Percentiles rank a stretch among this genome's conserved stretches.
These are phyloP conservation scores for Tulasnella sp. DNA, from an alignment of 768 basidiomycete genomes.

Conservation along the genomic window DNA sequence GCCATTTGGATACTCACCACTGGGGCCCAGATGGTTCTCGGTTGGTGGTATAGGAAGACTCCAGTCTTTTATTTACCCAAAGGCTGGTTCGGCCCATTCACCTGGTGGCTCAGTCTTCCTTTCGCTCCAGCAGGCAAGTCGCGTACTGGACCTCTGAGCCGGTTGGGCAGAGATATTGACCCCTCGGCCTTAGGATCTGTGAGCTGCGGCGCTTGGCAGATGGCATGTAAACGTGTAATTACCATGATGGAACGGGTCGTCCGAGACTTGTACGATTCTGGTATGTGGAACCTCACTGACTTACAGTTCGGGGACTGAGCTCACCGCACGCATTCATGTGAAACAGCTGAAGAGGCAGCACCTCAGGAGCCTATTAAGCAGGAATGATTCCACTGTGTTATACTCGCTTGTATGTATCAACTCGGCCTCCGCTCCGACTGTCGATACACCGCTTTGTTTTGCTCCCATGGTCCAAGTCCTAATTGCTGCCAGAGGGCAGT, in stretches of 20 bases:
- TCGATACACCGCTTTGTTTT: neutral
- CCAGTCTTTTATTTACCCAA: conserved; percentile 91
- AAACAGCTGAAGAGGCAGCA: neutral
- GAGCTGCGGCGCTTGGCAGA: conserved; percentile 91
- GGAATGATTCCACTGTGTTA: neutral
- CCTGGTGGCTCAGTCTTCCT: conserved; percentile 85
- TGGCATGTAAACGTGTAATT: conserved; percentile 87
- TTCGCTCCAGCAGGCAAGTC: conserved; percentile 79
- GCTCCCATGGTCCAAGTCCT: neutral
- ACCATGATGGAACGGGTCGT: conserved; percentile 68
- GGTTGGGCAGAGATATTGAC: neutral
- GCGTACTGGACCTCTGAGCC: neutral
- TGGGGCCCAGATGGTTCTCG: conserved; percentile 75
- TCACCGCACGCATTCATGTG: neutral
- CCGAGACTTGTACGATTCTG: conserved; percentile 48
- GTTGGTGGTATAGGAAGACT: conserved; percentile 87
- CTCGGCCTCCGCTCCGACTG: neutral
- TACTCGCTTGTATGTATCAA: neutral
- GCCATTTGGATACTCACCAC: conserved; percentile 81
- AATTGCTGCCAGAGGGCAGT: conserved; percentile 2
- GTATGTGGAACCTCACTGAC: neutral
- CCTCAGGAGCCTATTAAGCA: conserved; percentile 1
- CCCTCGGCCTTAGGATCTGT: conserved; percentile 66
- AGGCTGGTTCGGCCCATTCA: conserved; percentile 84
- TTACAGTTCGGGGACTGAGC: neutral